Conservation (phyloP, 1,139 yeast species). For the Kazachstania sp. region DNA sequence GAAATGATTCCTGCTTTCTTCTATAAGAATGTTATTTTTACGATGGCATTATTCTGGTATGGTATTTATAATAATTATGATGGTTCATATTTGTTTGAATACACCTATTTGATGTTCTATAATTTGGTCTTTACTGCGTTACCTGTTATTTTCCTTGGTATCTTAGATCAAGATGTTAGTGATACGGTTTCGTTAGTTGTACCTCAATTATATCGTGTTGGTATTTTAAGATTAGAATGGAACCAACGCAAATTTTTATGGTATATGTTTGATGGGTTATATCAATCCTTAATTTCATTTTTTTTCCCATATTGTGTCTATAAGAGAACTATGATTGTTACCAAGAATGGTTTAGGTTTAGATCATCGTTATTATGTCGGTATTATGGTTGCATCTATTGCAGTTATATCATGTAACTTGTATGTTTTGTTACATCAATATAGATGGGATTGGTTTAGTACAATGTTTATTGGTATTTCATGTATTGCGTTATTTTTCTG, state of each 20-base stretch:
- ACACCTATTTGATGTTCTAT: conserved; percentile 84
- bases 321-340: conserved; percentile 48
- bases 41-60: conserved; percentile 86
- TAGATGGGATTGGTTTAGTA: conserved; percentile 90
- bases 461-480: conserved; percentile 54
- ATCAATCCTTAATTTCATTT: conserved; percentile 77
- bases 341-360: conserved; percentile 53
- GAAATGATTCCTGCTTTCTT: conserved; percentile 95
- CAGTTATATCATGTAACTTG: conserved; percentile 70
- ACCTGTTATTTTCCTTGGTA: conserved; percentile 85
- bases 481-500: conserved; percentile 65
- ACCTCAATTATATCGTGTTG: conserved; percentile 84
- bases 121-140: conserved; percentile 91
- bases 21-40: conserved; percentile 84
- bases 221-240: conserved; percentile 80
- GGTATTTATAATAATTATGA: conserved; percentile 81
- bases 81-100: conserved; percentile 86
- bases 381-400: conserved; percentile 65
- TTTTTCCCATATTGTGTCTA: conserved; percentile 77
- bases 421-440: conserved; percentile 76
- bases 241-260: conserved; percentile 67
- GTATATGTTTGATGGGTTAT: conserved; percentile 81
- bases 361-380: conserved; percentile 89
- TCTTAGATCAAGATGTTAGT: conserved; percentile 87
- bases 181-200: conserved; percentile 73